Evolutionary conservation across 306 rosid species (phyloP).

Genomic region (Begonia fuchsioides): DNA sequence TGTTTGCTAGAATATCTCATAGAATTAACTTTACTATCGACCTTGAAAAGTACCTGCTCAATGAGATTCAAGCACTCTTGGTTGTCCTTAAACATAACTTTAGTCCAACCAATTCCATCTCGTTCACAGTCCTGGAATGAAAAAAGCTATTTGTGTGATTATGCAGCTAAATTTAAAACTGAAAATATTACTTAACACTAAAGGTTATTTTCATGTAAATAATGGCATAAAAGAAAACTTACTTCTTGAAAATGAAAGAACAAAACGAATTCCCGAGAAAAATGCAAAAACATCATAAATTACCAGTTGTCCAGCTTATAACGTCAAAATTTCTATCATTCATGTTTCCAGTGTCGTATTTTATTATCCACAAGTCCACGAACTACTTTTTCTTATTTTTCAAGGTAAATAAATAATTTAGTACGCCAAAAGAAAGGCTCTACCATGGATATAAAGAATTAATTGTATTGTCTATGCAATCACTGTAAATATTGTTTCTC

Average conservation of each 20-base stretch:
- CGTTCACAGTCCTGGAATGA: slow-evolving; percentile 68
- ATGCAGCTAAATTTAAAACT: too few relatives aligned
- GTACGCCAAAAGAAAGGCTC: not conserved
- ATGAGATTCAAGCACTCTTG: slow-evolving; percentile 84
- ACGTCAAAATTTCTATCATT: too few relatives aligned
- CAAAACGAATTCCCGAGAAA: too few relatives aligned
- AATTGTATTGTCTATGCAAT: not conserved
- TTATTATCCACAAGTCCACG: not conserved
- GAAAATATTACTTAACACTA: too few relatives aligned
- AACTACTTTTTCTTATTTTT: not conserved
- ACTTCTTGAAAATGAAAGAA: too few relatives aligned
- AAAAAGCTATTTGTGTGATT: not conserved
- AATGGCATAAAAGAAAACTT: too few relatives aligned
- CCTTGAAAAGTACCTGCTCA: slow-evolving; percentile 54
- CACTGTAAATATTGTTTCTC: not conserved
- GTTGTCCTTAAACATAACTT: slow-evolving; percentile 81
- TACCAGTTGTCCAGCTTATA: too few relatives aligned
- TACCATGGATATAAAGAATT: not conserved
- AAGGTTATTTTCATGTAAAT: too few relatives aligned
- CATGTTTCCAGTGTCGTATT: too few relatives aligned
- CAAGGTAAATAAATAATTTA: not conserved
- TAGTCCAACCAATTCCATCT: slow-evolving; percentile 78
- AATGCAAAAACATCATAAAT: too few relatives aligned
- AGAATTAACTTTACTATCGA: too few relatives aligned
- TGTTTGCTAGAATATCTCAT: too few relatives aligned